Evolutionary conservation across 768 basidiomycete species (phyloP), one percentile per base, ranked within the genome.

Genomic region (Agaricus blazei): DNA sequence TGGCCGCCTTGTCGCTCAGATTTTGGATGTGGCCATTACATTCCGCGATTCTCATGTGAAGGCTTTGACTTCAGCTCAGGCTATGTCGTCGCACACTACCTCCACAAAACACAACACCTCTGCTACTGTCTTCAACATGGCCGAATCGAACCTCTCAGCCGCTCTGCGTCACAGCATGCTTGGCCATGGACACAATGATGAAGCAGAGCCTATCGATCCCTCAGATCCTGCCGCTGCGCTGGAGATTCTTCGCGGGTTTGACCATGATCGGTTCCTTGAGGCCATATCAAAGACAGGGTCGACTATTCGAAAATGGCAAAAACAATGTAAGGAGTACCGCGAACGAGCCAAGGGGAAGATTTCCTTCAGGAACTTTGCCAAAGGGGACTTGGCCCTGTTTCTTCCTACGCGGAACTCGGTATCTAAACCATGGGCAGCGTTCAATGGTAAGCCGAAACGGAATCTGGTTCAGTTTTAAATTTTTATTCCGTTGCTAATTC

Each of bases 271-370:
- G 60, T 96, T 97, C 68, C 69, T 90, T 48, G 94, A 96, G 50
- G 84, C 85, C 0, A 81, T 98, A 43, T 72, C 77, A 53, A 92
- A 93, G 67, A 83, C 87, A 9, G 87, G 87, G n/a, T 81, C 88
- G 12, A 88, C 90, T 9, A 89, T 94, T 56, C 86, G 91, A 54
- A 97, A 96, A 67, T 98, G 94, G 93, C 91, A 94, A 73, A 97
- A 93, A 67, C 93, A 95, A 66, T 96, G 93, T 72, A 96, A 93
- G 66, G 88, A 93, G 60, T 98, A 98, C 57, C 80, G 94, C 44
- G 96, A 98, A 61, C 83, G 90, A n/a, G 89, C 94, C 14, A 93
- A 89, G 70, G 92, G 94, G 54, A 97, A 97, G 72, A 96, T 99
- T 54, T 90, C 95, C 0, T 98, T 98, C 70, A 79, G 93, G 62